Percentiles rank a stretch among this genome's conserved stretches.
Conservation (phyloP, 1,284 basidiomycete genomes). For the Cutaneotrichosporon sp. region DNA sequence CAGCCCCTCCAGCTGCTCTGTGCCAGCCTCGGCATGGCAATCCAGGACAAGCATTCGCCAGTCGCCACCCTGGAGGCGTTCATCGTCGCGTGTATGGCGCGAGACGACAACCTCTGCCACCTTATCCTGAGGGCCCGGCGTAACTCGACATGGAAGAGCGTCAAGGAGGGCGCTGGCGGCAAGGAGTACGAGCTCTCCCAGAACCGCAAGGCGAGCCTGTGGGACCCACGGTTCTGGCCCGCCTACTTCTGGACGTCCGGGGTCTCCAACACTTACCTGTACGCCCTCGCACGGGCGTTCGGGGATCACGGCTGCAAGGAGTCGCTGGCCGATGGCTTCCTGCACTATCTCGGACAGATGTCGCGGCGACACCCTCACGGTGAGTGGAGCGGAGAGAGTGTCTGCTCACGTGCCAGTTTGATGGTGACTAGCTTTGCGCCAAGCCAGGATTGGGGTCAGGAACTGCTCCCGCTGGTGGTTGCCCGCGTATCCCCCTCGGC, state of each 20-base stretch:
- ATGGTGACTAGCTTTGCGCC: neutral
- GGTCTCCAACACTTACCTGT: neutral
- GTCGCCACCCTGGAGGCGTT: neutral
- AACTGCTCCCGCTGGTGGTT: neutral
- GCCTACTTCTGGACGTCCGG: neutral
- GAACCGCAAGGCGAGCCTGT: neutral
- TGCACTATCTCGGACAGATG: neutral
- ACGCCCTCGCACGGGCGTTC: neutral
- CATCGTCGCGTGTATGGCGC: neutral
- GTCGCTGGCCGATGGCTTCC: neutral
- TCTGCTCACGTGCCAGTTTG: neutral
- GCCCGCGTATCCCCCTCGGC: too few species aligned
- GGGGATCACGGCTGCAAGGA: neutral
- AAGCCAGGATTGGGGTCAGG: neutral
- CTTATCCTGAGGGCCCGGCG: neutral
- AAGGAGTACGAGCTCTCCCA: neutral
- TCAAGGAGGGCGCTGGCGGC: neutral
- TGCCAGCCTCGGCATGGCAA: neutral
- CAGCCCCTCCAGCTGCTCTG: neutral
- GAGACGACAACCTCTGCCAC: neutral
- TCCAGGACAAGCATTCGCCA: neutral
- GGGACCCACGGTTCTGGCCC: slow-evolving; percentile 5
- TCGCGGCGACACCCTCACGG: neutral
- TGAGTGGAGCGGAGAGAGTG: neutral
- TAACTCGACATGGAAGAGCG: neutral